phyloP scores from a whole-genome alignment of 2,329 filamentous ascomycete species.

The Ceratocystis huliohia region DNA sequence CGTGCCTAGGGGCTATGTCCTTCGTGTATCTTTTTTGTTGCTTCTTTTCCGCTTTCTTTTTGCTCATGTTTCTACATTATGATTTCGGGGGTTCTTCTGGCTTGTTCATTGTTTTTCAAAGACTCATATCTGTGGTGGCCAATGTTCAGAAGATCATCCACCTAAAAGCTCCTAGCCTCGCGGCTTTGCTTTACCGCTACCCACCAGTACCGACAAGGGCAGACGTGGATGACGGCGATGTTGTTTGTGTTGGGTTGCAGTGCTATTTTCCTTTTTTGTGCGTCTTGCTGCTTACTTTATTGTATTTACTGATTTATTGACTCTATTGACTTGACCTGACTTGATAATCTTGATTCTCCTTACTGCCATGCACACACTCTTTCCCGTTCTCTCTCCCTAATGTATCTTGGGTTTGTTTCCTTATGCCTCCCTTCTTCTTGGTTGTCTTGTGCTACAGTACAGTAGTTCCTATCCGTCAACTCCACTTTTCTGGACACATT shows the following conservation, averaged over 20 bases:
- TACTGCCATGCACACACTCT: neutral
- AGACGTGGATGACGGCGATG: neutral
- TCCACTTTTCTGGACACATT: too few relatives aligned
- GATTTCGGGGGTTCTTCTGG: constrained; percentile 24
- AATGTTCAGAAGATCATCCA: constrained; percentile 19
- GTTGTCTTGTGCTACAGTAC: too few relatives aligned
- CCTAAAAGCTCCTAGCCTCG: constrained; percentile 18
- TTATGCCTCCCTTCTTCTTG: too few relatives aligned
- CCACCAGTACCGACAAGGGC: neutral
- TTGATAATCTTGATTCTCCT: neutral
- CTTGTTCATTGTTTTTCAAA: constrained; percentile 20
- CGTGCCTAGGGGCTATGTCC: neutral
- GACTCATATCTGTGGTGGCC: constrained; percentile 18
- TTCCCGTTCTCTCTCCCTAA: too few relatives aligned
- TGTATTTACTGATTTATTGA: neutral
- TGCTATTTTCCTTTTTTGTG: neutral
- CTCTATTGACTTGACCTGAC: neutral
- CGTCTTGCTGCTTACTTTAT: neutral
- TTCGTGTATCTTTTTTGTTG: constrained; percentile 18
- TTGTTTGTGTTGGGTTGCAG: neutral
- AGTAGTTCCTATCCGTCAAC: too few relatives aligned
- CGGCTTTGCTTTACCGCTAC: constrained; percentile 9
- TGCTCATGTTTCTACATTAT: constrained; percentile 23
- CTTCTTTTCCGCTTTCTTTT: constrained; percentile 23
- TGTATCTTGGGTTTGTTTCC: too few relatives aligned